Evolutionary conservation across 495 filamentous ascomycete genomes (phyloP), one percentile per base, ranked within the genome.

Genomic region (Lasiosphaeria ovina): DNA sequence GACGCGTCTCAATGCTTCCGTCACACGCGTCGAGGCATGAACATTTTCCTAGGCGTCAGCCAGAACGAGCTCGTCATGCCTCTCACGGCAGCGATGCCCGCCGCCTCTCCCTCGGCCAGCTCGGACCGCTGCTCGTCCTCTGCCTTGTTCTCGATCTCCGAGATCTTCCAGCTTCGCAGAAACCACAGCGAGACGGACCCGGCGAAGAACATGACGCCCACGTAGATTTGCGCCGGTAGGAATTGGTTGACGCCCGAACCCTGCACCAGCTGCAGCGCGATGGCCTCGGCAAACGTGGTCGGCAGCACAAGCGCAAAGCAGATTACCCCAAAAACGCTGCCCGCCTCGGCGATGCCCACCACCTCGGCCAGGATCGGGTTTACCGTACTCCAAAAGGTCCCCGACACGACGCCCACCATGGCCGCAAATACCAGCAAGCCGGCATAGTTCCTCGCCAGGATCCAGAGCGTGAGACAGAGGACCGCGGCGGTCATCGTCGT

Each of bases 361-460:
- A 92, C 84, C 66, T 94, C 90, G 0, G 87, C 85, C 24, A 84
- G 76, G 6, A 94, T 84, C 1, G 90, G 90, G 3, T 77, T 85
- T n/a, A 88, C 76, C 2, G 84, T 85, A 12, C 83, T 83, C 88
- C 88, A 91, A 68, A 88, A 91, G 0, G 85, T 88, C 32, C 89
- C 89, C 11, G 84, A 78, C 3, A 90, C 84, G 9, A 77, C 79
- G 7, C 89, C 89, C 3, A 44, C 58, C 8, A 89, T 67, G 3
- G 91, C 60, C 4, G 87, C 83, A 63, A 88, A 92, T 69, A 90
- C 85, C 38, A 87, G 82, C 38, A 90, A 74, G 0, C 86, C 79
- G 10, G 83, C 87, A 69, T 86, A 86, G 58, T 72, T 83, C 61
- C 83, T 81, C 4, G 87, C 84, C 35, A 83, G 66, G 51, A 64